These are phyloP conservation scores for Rubus idaeus DNA, from an alignment of 306 rosid species.

Conservation along the genomic window DNA sequence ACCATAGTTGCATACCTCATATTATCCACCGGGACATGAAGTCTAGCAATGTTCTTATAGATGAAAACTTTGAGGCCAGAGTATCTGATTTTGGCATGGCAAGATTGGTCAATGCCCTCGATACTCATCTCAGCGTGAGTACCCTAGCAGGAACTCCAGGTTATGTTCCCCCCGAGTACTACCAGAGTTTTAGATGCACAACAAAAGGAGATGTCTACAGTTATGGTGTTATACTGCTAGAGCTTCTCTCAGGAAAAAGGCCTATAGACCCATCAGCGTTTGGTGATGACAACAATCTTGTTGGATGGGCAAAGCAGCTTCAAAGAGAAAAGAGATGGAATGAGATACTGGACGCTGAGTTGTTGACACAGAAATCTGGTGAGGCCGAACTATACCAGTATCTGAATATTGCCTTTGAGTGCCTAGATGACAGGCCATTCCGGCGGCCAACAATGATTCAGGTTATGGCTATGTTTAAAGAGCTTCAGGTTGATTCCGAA, in stretches of 20 bases:
- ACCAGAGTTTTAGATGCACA: slow-evolving; percentile 81
- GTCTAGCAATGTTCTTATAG: slow-evolving; percentile 83
- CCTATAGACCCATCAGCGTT: slow-evolving; percentile 60
- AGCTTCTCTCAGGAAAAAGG: slow-evolving; percentile 71
- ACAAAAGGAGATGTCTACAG: slow-evolving; percentile 83
- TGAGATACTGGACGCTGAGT: slow-evolving; percentile 59
- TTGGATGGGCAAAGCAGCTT: slow-evolving; percentile 83
- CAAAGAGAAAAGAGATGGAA: slow-evolving; percentile 46
- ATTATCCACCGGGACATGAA: slow-evolving; percentile 86
- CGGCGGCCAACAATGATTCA: slow-evolving; percentile 80
- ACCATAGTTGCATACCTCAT: slow-evolving; percentile 80
- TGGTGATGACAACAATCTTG: slow-evolving; percentile 79
- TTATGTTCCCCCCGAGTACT: slow-evolving; percentile 85
- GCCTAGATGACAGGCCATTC: slow-evolving; percentile 67
- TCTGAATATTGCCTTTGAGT: slow-evolving; percentile 65
- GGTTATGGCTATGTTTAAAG: slow-evolving; percentile 82
- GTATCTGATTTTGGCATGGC: slow-evolving; percentile 93
- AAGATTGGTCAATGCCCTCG: slow-evolving; percentile 71
- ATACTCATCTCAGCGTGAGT: slow-evolving; percentile 82
- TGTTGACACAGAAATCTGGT: slow-evolving; percentile 39
- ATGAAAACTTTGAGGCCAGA: slow-evolving; percentile 73
- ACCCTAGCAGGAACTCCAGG: slow-evolving; percentile 87
- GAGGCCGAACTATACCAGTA: slow-evolving; percentile 51
- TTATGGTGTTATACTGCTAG: slow-evolving; percentile 70
- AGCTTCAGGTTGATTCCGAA: slow-evolving; percentile 64